These are phyloP conservation scores for Xerocomus spinulosus DNA, from an alignment of 768 basidiomycete species.

Conservation along the genomic window DNA sequence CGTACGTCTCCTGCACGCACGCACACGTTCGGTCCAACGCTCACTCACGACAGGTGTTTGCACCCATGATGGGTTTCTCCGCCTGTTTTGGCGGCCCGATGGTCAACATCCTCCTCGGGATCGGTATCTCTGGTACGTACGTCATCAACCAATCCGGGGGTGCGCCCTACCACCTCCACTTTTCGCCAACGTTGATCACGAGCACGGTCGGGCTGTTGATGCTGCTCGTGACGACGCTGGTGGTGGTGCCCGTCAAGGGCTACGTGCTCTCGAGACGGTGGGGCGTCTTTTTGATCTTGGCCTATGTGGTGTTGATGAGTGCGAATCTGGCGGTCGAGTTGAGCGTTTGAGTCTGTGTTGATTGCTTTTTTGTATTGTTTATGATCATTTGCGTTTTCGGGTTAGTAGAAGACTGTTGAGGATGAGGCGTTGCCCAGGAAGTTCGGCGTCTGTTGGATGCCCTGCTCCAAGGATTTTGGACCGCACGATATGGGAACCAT, in stretches of 20 bases:
- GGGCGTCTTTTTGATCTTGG: slow-evolving; percentile 74
- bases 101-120: slow-evolving; percentile 86
- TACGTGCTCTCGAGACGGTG: slow-evolving; percentile 76
- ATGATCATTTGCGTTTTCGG: too few relatives aligned
- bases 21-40: neutral
- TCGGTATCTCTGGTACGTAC: slow-evolving; percentile 89
- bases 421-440: too few relatives aligned
- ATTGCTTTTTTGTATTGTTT: neutral
- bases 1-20: slow-evolving; percentile 37
- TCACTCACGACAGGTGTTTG: slow-evolving; percentile 54
- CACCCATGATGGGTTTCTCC: slow-evolving; percentile 91
- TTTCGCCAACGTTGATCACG: slow-evolving; percentile 80
- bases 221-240: slow-evolving; percentile 68
- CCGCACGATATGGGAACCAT: too few relatives aligned
- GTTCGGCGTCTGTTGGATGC: too few relatives aligned
- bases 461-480: too few relatives aligned
- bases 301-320: slow-evolving; percentile 73
- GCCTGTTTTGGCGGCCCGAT: slow-evolving; percentile 93
- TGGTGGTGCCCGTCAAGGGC: slow-evolving; percentile 81
- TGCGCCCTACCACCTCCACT: slow-evolving; percentile 65
- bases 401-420: too few relatives aligned
- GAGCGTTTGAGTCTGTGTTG: neutral
- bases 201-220: slow-evolving; percentile 77
- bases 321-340: slow-evolving; percentile 80
- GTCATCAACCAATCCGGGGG: slow-evolving; percentile 57